Evolutionary conservation across 83 land plant species (phyloP), one percentile per base, ranked within the genome.

Genomic region (Thuja plicata): DNA sequence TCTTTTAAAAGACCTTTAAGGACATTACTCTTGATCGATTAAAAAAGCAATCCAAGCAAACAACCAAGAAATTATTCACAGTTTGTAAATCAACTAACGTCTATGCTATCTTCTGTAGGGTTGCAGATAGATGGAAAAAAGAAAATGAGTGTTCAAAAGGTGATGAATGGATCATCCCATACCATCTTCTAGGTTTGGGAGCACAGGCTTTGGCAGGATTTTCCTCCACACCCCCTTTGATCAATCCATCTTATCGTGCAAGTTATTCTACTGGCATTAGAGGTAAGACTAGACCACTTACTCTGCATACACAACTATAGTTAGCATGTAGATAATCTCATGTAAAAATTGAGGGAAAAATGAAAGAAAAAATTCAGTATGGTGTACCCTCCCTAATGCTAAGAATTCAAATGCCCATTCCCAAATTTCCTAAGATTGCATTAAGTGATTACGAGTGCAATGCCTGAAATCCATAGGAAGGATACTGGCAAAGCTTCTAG

Each of bases 61-160:
- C 40, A 38, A 38, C 40, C 2, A 38, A 12, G 54, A 12, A 52
- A 9, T 52, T 8, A 12, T 52, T 12, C 12, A 74, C 17, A 74
- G 10, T 41, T 80, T 15, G 43, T 21, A 10, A 37, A 16, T 85
- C 40, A 94, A 86, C 89, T 93, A 90, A 91, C 89, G 85, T 93
- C 95, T 95, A 93, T 95, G 93, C 93, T 92, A 90, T 95, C 96
- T 84, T 94, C 92, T 81, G 90, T 46, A 89, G 89, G 94, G 79
- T 92, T 93, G 91, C 92, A 95, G 85, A 93, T 91, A 30, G 93
- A 94, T 88, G 91, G 76, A 74, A 88, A 84, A 92, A 91, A 91
- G 62, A 19, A 79, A 93, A 91, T 16, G 94, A 88, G 88, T 91
- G 88, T 92, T 95, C 96, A 90, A 95, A 95, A 38, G 94, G 93